Evolutionary conservation across 345 rosid species (phyloP).

Genomic region (Raphanus sativus): DNA sequence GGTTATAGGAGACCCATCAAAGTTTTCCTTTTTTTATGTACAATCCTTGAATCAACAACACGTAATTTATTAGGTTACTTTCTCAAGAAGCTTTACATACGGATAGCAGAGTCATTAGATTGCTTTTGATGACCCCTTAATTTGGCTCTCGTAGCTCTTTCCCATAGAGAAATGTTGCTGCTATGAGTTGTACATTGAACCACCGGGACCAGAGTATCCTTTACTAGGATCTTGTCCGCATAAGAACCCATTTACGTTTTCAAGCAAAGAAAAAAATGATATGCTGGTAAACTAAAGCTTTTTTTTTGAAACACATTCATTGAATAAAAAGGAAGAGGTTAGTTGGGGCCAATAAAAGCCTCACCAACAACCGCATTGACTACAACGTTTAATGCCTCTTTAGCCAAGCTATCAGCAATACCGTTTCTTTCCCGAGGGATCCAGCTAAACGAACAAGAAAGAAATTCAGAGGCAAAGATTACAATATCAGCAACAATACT

Average conservation of each 20-base stretch:
- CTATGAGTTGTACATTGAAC: constrained; percentile 46
- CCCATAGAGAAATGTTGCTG: constrained; percentile 35
- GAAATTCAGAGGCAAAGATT: too few relatives aligned
- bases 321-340: too few relatives aligned
- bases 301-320: too few relatives aligned
- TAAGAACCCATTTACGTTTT: constrained; percentile 51
- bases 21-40: not conserved
- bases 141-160: constrained; percentile 52
- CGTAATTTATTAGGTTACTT: too few relatives aligned
- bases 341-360: too few relatives aligned
- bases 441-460: too few relatives aligned
- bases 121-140: constrained; percentile 29
- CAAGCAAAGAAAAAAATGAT: not conserved
- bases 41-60: not conserved
- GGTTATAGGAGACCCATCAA: not conserved
- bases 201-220: constrained; percentile 39
- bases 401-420: too few relatives aligned
- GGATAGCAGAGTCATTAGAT: not conserved
- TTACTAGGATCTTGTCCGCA: constrained; percentile 43
- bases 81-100: too few relatives aligned
- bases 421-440: too few relatives aligned
- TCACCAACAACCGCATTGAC: too few relatives aligned
- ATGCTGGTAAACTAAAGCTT: not conserved
- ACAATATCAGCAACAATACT: too few relatives aligned
- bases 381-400: too few relatives aligned